Evolutionary conservation across 1,284 basidiomycete genomes (phyloP), one percentile per base, ranked within the genome.

Genomic region (Pyrrhoderma lamaoense): DNA sequence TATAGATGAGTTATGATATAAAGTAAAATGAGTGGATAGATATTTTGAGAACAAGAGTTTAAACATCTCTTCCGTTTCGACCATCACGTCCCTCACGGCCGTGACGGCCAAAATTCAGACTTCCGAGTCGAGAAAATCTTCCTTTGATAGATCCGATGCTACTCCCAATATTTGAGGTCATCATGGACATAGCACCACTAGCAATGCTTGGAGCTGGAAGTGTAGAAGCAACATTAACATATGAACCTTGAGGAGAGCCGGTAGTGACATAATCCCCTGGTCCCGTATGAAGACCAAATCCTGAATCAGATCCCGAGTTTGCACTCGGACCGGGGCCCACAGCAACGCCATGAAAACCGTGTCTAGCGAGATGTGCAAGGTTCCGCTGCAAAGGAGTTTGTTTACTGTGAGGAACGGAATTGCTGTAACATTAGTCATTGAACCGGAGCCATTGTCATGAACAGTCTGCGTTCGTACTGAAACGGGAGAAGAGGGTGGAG

Each of bases 301-400:
- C 42, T 2, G 49, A n/a, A 8, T 44, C 42, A 21, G 27, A 44
- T 16, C 16, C 42, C 42, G 25, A 16, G 40, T 66, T 70, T 42
- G 46, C 21, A 19, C 51, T 43, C 21, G 85, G 83, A 8, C 76
- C 78, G 39, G 83, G 85, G 4, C 81, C 82, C 2, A 81, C 85
- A 16, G 86, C 76, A 2, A 90, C 81, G 1, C 83, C 86, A 45
- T 80, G 82, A 65, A 90, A 83, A 2, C 87, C 88, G 59, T 90
- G 85, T 25, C 84, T 75, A 14, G 86, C 79, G 8, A 90, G 72
- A 57, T 89, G 82, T 1, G 86, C 86, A 0, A 89, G 74, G 58
- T 88, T 82, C 23, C 81, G 72, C 58, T 89, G 86, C 11, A 90
- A 68, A 2, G 85, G 84, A 0, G 88, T 89, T 58, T 83, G 82